These are phyloP conservation scores for Citrullus amarus DNA, from an alignment of 306 rosid species.

Conservation along the genomic window DNA sequence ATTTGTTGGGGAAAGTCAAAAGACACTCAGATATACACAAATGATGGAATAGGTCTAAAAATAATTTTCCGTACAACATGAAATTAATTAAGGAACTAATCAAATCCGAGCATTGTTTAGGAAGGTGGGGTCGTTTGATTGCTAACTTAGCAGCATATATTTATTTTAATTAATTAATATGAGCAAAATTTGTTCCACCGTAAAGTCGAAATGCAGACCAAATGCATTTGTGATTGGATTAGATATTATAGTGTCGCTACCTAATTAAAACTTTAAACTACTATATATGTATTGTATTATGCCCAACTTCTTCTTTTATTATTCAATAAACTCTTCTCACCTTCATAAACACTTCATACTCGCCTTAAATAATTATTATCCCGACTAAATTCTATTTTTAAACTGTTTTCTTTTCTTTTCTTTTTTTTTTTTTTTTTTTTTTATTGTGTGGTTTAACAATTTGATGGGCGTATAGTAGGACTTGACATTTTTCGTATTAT, in stretches of 20 bases:
- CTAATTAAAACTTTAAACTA: neutral
- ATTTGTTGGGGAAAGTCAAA: neutral
- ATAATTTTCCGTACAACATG: neutral
- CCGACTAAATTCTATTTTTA: neutral
- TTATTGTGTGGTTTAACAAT: too few species aligned
- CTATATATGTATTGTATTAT: neutral
- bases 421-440: too few species aligned
- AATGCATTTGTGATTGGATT: neutral
- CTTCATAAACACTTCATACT: neutral
- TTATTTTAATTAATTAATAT: neutral
- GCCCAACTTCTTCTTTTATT: neutral
- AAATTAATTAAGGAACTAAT: too few species aligned
- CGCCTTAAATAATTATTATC: neutral
- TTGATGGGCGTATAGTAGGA: too few species aligned
- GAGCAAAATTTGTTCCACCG: slow-evolving; percentile 2
- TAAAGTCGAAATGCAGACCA: neutral
- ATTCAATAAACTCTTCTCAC: neutral
- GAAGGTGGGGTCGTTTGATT: neutral
- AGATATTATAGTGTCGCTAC: neutral
- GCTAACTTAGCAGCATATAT: neutral
- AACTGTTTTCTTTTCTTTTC: too few species aligned
- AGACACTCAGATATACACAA: neutral
- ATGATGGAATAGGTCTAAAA: neutral
- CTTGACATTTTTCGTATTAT: too few species aligned
- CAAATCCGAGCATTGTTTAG: neutral